Base-by-base conservation (phyloP, 768 basidiomycete species). In the Leccinum fibrillosum region DNA sequence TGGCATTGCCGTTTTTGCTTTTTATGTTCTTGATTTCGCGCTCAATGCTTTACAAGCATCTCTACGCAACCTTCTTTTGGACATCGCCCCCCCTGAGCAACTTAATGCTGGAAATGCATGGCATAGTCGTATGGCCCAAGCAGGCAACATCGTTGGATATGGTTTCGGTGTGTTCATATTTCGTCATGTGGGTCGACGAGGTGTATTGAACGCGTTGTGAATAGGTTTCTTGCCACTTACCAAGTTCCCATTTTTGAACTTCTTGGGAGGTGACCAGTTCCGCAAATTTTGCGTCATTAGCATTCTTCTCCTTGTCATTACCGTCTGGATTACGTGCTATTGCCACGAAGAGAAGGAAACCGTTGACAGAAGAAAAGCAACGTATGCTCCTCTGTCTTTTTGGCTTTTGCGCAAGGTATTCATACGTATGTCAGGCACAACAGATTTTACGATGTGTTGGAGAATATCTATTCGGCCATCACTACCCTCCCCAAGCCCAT, bases 11-110 rank as follows among this genome's bases (percentile, higher is more conserved):
- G 83, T 99, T 26, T 78, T 87, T 23, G 88, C 90, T 0, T 98
- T 99, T 76, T 99, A 97, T 69, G 72, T 94, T 50, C 80, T 99
- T 34, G 97, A 99, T 73, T 99, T 99, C 69, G 92, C 94, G n/a
- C 80, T 99, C 57, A 99, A 99, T 72, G 97, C 92, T 4, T 74
- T 96, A 49, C 93, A 96, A 80, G 92, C 92, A 2, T 96, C 94
- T 11, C 77, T 98, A 34, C 80, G 94, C 52, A 97, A 97, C 72
- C 84, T 99, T n/a, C 80, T 98, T 12, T 80, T 99, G 58, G 97
- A 99, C 69, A 76, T 96, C 52, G 85, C 92, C 0, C 95, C 97
- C 6, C 83, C 91, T 13, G 83, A 87, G 60, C 96, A 98, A 71
- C 83, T 98, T 12, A 94, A 88, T 56, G 82, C 86, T n/a, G 94